phyloP scores from a whole-genome alignment of 768 basidiomycete species.

The Infundibulicybe gibba region DNA sequence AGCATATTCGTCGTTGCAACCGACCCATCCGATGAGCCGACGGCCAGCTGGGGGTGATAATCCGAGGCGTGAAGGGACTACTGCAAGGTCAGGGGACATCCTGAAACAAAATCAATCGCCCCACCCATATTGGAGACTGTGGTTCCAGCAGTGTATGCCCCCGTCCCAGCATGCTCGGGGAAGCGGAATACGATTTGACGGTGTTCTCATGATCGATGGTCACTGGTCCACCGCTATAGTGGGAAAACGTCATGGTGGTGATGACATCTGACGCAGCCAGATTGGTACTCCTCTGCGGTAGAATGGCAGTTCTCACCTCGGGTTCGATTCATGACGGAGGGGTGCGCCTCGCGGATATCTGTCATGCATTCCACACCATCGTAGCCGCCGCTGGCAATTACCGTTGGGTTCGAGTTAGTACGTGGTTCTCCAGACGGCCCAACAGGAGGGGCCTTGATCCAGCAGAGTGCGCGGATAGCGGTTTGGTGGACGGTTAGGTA shows the following conservation, averaged over 20 bases:
- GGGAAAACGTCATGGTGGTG: slow-evolving; percentile 61
- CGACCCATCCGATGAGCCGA: slow-evolving; percentile 81
- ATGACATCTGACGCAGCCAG: slow-evolving; percentile 55
- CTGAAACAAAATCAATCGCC: slow-evolving; percentile 14
- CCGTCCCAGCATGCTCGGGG: slow-evolving; percentile 69
- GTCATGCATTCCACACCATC: slow-evolving; percentile 76
- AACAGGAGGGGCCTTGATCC: slow-evolving; percentile 66
- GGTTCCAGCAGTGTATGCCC: slow-evolving; percentile 73
- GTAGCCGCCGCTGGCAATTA: slow-evolving; percentile 75
- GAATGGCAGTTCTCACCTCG: slow-evolving; percentile 44
- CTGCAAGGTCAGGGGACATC: not conserved
- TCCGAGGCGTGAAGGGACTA: slow-evolving; percentile 77
- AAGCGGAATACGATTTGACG: slow-evolving; percentile 70
- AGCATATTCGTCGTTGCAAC: slow-evolving; percentile 73
- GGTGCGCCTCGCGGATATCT: slow-evolving; percentile 70
- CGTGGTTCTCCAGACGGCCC: slow-evolving; percentile 41
- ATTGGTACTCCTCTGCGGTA: not conserved
- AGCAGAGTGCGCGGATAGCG: slow-evolving; percentile 71
- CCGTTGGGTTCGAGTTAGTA: slow-evolving; percentile 57
- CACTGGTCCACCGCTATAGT: slow-evolving; percentile 65
- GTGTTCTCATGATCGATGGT: slow-evolving; percentile 84
- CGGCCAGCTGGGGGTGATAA: slow-evolving; percentile 82
- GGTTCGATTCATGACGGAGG: slow-evolving; percentile 72
- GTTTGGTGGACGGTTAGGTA: slow-evolving; percentile 76
- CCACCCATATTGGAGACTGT: slow-evolving; percentile 80